Evolutionary conservation across 2,329 filamentous ascomycete species (phyloP), one percentile per base, ranked within the genome.

Genomic region (Berkeleyomyces basicola): DNA sequence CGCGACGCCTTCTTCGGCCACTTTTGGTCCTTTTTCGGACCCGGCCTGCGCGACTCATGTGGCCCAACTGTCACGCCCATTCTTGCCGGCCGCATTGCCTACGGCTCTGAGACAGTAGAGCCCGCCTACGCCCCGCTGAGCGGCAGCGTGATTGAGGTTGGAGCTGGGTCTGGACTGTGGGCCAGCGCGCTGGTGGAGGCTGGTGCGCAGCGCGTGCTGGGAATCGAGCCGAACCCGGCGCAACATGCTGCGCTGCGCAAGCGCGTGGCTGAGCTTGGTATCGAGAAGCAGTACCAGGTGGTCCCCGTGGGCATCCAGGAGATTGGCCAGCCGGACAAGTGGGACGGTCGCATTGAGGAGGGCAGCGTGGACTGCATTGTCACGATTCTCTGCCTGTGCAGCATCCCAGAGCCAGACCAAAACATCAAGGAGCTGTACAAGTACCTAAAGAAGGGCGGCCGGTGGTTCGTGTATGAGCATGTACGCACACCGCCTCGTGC

Each of bases 401-500:
- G 79, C 67, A 83, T 86, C 59, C 83, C 83, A 0, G 77, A 82
- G 2, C 82, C 81, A 3, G 73, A 80, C 67, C 71, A 73, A 66
- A 81, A 84, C 64, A 77, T 83, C 65, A 71, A 71, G 63, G 76
- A 78, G 66, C 70, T 86, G 39, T 84, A 84, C 69, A 71, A 74
- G 40, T 77, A 79, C 61, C 73, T 86, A 64, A 84, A 82, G 71
- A 78, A 79, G 4, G 83, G 83, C 4, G 83, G 83, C 0, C 73
- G 78, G 44, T 85, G 82, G 82, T 82, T 83, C 65, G 76, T 82
- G 0, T 85, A 78, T 67, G 83, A 86, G 72, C 83, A 86, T 67
- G 80, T 86, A 46, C 69, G 70, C 62, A 71, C 70, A 59, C 71
- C 72, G 51, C 67, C 70, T 3, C 73, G 72, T 7, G 74, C 74